Evolutionary conservation across 1,284 basidiomycete species (phyloP).

Genomic region (Trametes polyzona): DNA sequence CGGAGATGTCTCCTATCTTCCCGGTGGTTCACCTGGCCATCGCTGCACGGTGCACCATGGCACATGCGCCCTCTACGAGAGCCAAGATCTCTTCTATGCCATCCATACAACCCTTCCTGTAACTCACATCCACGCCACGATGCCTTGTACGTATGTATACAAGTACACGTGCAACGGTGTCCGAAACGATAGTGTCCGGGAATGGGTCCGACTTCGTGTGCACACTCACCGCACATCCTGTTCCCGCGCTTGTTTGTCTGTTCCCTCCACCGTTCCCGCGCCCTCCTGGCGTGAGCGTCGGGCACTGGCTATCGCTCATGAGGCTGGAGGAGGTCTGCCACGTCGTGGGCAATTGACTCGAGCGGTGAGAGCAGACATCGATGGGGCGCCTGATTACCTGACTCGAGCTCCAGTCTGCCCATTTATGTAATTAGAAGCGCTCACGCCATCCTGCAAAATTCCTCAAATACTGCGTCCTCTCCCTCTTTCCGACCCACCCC

Average conservation of each 20-base stretch:
- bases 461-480: conserved; percentile 20
- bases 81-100: not conserved
- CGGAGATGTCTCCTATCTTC: not conserved
- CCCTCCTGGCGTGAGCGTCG: not conserved
- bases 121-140: not conserved
- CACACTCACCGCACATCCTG: not conserved
- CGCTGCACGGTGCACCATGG: not conserved
- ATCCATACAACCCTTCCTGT: not conserved
- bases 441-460: conserved; percentile 26
- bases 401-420: conserved; percentile 10
- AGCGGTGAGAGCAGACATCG: conserved; percentile 14
- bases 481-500: conserved; percentile 19
- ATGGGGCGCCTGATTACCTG: conserved; percentile 23
- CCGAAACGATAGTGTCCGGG: not conserved
- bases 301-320: not conserved
- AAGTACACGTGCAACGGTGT: not conserved
- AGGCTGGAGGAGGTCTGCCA: conserved; percentile 5
- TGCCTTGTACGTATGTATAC: not conserved
- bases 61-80: not conserved
- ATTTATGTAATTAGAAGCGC: conserved; percentile 30
- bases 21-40: not conserved
- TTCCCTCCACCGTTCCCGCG: conserved; percentile 4
- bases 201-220: not conserved
- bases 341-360: conserved; percentile 12
- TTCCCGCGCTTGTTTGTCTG: conserved; percentile 7